These are phyloP conservation scores for Pelargonium citronellum DNA, from an alignment of 441 rosid genomes.

Conservation along the genomic window DNA sequence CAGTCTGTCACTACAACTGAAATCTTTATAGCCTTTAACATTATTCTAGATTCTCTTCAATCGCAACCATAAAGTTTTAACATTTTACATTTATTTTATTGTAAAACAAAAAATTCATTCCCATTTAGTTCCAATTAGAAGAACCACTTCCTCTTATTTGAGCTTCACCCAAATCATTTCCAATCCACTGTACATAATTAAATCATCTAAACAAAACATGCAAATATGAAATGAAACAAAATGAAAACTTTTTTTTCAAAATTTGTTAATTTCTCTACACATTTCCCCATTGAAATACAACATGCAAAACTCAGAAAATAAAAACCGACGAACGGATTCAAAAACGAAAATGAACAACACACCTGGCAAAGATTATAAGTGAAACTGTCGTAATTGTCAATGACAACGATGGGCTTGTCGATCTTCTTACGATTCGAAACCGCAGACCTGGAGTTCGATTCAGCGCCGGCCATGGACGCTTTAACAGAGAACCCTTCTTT, in stretches of 20 bases:
- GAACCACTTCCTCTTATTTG: not conserved
- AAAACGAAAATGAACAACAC: not conserved
- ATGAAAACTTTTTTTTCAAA: not conserved
- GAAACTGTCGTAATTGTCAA: slow-evolving; percentile 94
- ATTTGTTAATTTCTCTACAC: not conserved
- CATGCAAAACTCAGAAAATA: not conserved
- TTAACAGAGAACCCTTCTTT: slow-evolving; percentile 32
- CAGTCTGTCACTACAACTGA: not conserved
- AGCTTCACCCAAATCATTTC: not conserved
- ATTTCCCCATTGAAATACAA: not conserved
- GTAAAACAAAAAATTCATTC: not conserved
- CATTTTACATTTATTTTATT: not conserved
- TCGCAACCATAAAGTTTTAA: not conserved
- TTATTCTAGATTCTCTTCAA: not conserved
- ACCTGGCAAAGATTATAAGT: slow-evolving; percentile 97
- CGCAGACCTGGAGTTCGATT: slow-evolving; percentile 30
- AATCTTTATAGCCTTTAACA: not conserved
- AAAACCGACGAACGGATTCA: not conserved
- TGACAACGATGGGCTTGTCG: slow-evolving; percentile 58
- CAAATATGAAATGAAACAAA: not conserved
- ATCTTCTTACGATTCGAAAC: slow-evolving; percentile 22
- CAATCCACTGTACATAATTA: not conserved
- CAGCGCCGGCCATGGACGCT: slow-evolving; percentile 33
- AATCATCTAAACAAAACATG: not conserved
- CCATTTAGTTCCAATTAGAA: slow-evolving; percentile 2